Evolutionary conservation across 164 flowering plant species (phyloP), one percentile per base, ranked within the genome.

Genomic region (Piper betle): DNA sequence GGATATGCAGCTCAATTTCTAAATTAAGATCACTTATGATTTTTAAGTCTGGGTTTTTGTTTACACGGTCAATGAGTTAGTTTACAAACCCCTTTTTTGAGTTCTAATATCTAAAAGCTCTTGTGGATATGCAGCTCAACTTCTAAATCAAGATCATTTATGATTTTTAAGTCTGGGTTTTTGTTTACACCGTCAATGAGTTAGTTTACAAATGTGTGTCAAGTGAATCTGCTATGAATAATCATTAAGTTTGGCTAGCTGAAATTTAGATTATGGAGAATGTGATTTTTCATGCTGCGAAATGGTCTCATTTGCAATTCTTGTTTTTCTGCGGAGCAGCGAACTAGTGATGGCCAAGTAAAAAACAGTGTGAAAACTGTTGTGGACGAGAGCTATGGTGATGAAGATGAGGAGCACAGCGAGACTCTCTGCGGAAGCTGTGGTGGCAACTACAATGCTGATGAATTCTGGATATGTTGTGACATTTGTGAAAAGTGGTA

Each of bases 381-480:
- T 13, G 62, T 59, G 15, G 95, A 85, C 11, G 88, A 84, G 61
- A 73, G 74, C 61, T 83, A 60, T 43, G 90, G 78, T 67, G 96
- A 91, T 52, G 97, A 88, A 5, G 96, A 84, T 41, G 94, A 91
- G 52, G 96, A 88, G 67, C 97, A 91, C 57, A 76, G 88, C 56
- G 96, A 88, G 66, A 88, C 96, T 38, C 85, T 84, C 8, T 91
- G 97, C 59, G 97, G 97, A 39, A 86, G 82, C 76, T 91, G 97
- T 62, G 94, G 87, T 4, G 91, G 91, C 60, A 86, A 78, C 58
- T 91, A 91, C 73, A 88, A 67, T 59, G 82, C 81, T 0, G 89
- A 91, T 64, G 97, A 88, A 71, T 91, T 86, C 58, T 88, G 97
- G 96, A 91, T 88, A 39, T 80, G 89, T 54, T 88, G 97, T 62